phyloP scores from a whole-genome alignment of 495 filamentous ascomycete species.

The Halenospora varia region DNA sequence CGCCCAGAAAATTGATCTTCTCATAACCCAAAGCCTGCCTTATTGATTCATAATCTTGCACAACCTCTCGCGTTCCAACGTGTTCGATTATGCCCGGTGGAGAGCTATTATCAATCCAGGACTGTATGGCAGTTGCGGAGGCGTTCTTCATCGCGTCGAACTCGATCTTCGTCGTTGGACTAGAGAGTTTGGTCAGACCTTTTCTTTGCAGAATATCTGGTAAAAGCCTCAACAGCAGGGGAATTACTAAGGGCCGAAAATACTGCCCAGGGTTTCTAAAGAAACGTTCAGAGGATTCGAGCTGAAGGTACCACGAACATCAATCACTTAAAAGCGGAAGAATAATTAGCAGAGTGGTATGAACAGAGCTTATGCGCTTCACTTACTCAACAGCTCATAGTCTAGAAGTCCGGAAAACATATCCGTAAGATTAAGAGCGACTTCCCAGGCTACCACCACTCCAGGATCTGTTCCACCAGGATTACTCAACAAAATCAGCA shows the following conservation, averaged over 20 bases:
- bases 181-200: background rate
- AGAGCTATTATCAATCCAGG: conserved; percentile 2
- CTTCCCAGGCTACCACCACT: conserved; percentile 1
- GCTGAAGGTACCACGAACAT: background rate
- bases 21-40: background rate
- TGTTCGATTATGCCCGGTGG: background rate
- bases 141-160: background rate
- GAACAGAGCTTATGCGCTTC: background rate
- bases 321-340: background rate
- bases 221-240: no score
- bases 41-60: background rate
- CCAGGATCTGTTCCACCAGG: conserved; percentile 2
- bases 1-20: conserved; percentile 1
- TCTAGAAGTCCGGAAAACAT: background rate
- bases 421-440: background rate
- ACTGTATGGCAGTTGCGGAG: background rate
- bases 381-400: background rate
- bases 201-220: background rate
- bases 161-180: background rate
- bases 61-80: background rate
- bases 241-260: background rate
- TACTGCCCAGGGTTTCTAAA: background rate
- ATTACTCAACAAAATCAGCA: background rate
- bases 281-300: conserved; percentile 3
- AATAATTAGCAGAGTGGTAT: background rate